These are phyloP conservation scores for Hermanozyma aechmeae DNA, from an alignment of 805 yeast species.

Conservation along the genomic window DNA sequence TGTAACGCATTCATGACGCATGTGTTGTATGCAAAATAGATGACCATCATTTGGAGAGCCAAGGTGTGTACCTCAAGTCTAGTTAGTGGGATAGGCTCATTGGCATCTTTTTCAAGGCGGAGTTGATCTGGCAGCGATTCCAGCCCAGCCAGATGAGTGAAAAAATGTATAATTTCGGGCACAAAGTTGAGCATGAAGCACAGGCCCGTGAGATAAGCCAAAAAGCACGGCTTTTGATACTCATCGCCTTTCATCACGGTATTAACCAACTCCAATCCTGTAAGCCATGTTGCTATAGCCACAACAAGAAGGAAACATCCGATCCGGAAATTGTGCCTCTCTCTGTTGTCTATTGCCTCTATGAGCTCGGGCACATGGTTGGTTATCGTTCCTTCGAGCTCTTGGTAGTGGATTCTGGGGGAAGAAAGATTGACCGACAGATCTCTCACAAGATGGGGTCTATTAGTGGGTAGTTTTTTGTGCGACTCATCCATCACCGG, in stretches of 20 bases:
- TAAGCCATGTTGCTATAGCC: slow-evolving; percentile 39
- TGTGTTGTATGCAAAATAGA: slow-evolving; percentile 34
- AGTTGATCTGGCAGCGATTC: too few relatives aligned
- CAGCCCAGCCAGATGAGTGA: too few relatives aligned
- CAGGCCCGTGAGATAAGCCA: slow-evolving; percentile 39
- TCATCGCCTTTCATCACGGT: slow-evolving; percentile 38
- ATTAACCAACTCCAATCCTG: slow-evolving; percentile 41
- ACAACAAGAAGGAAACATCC: slow-evolving; percentile 35
- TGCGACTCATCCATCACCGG: too few relatives aligned
- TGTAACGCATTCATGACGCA: slow-evolving; percentile 33
- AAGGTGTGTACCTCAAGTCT: slow-evolving; percentile 22
- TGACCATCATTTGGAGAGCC: slow-evolving; percentile 29
- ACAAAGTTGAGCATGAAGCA: slow-evolving; percentile 37
- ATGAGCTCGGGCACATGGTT: slow-evolving; percentile 14
- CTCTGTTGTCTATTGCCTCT: slow-evolving; percentile 30
- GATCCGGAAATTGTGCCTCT: slow-evolving; percentile 30
- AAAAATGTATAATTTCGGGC: slow-evolving; percentile 32
- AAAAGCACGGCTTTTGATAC: slow-evolving; percentile 40
- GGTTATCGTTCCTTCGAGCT: slow-evolving; percentile 4
- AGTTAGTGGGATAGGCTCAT: slow-evolving; percentile 12
- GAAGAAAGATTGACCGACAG: too few relatives aligned
- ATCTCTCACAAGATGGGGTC: too few relatives aligned
- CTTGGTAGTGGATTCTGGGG: slow-evolving; percentile 8
- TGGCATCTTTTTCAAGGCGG: background rate
- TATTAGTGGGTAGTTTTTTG: too few relatives aligned